These are phyloP conservation scores for Aspergillus glaucus DNA, from an alignment of 2,329 filamentous ascomycete genomes.

Conservation along the genomic window DNA sequence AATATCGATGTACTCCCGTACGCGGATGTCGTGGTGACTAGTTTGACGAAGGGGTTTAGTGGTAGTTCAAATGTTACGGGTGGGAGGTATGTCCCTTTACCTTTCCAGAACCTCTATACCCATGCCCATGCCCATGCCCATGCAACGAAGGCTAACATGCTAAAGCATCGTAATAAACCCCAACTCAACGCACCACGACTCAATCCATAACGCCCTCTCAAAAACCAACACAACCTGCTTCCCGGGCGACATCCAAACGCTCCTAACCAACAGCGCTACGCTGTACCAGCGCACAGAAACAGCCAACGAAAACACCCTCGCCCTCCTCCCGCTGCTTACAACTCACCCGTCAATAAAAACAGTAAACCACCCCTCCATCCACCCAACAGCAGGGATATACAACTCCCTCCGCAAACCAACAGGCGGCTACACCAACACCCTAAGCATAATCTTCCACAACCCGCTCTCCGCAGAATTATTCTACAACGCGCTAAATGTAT, in stretches of 20 bases:
- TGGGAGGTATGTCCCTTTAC: neutral
- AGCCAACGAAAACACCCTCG: neutral
- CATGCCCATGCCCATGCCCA: neutral
- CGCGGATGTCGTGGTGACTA: constrained; percentile 48
- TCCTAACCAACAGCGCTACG: neutral
- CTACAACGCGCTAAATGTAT: constrained; percentile 24
- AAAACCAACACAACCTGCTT: neutral
- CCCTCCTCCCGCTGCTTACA: neutral
- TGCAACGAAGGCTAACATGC: neutral
- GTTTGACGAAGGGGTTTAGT: constrained; percentile 54
- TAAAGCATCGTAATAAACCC: neutral
- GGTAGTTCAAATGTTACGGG: constrained; percentile 54
- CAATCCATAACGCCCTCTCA: neutral
- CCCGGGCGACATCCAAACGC: neutral
- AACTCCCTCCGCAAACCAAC: neutral
- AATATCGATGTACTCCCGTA: constrained; percentile 42
- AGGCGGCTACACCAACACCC: constrained; percentile 18
- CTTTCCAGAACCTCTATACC: neutral
- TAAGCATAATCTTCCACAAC: constrained; percentile 17
- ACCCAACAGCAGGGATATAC: neutral
- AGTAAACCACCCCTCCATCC: neutral
- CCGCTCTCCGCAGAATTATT: constrained; percentile 17
- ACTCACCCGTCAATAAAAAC: neutral
- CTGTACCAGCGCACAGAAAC: neutral
- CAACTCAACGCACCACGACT: neutral